Evolutionary conservation across 2,329 filamentous ascomycete genomes (phyloP).

Genomic region (Dactylellina cionopaga): DNA sequence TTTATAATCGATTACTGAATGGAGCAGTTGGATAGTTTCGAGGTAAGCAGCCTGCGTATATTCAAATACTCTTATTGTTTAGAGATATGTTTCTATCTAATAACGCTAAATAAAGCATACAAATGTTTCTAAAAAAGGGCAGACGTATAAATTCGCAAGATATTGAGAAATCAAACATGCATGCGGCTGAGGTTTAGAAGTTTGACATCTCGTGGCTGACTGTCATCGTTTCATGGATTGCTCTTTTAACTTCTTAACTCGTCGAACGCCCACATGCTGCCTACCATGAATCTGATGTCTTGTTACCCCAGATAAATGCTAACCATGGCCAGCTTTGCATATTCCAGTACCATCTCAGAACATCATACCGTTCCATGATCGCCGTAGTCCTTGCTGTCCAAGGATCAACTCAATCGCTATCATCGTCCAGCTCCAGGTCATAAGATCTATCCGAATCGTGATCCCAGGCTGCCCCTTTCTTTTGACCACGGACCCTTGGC

Average conservation of each 20-base stretch:
- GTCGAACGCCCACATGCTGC: constrained; percentile 6
- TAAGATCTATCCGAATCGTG: constrained; percentile 48
- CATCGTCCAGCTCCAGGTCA: constrained; percentile 48
- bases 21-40: constrained; percentile 33
- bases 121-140: neutral
- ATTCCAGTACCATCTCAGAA: too few species aligned
- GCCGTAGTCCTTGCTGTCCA: constrained; percentile 16
- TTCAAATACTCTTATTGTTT: constrained; percentile 16
- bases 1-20: constrained; percentile 43
- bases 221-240: constrained; percentile 2
- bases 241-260: constrained; percentile 45
- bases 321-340: neutral
- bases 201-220: constrained; percentile 28
- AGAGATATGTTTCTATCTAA: constrained; percentile 14
- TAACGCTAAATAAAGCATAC: constrained; percentile 23
- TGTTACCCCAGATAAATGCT: neutral
- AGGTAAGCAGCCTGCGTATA: constrained; percentile 27
- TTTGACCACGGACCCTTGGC: constrained; percentile 43
- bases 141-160: neutral
- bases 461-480: constrained; percentile 50
- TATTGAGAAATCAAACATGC: neutral
- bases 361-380: constrained; percentile 3
- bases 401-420: constrained; percentile 40
- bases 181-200: constrained; percentile 38
- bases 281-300: neutral